These are phyloP conservation scores for Hymenoscyphus fructigenus DNA, from an alignment of 2,329 filamentous ascomycete species.

Conservation along the genomic window DNA sequence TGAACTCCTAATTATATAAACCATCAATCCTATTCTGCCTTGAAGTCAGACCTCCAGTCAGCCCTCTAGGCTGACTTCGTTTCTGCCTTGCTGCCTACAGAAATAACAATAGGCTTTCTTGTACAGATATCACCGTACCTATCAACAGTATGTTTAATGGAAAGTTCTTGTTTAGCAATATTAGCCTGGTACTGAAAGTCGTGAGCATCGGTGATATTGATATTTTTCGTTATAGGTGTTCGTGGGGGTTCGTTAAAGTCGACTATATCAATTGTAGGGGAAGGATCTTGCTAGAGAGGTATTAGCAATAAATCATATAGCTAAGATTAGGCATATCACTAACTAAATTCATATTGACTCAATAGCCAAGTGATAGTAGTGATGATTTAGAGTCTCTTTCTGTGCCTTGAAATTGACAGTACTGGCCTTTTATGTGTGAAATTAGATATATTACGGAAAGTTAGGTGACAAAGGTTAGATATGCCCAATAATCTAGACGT, in stretches of 20 bases:
- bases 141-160: slow-evolving; percentile 1
- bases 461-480: too few species aligned
- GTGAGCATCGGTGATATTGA: slow-evolving; percentile 2
- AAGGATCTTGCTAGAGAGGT: not conserved
- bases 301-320: not conserved
- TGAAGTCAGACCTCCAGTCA: too few species aligned
- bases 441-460: not conserved
- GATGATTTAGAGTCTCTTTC: not conserved
- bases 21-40: too few species aligned
- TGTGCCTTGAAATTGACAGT: not conserved
- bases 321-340: not conserved
- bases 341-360: slow-evolving; percentile 1
- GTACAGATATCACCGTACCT: too few species aligned
- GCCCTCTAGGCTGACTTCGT: too few species aligned
- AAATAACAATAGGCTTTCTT: too few species aligned
- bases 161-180: slow-evolving; percentile 1
- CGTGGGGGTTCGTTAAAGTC: not conserved
- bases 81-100: too few species aligned
- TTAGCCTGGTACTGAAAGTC: slow-evolving; percentile 1
- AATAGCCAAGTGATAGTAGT: not conserved
- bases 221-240: slow-evolving; percentile 3
- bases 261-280: slow-evolving; percentile 2
- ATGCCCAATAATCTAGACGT: not conserved
- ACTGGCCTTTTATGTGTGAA: not conserved
- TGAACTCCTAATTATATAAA: too few species aligned